These are phyloP conservation scores for Fallopia convolvulus DNA, from an alignment of 148 eudicot species.

Conservation along the genomic window DNA sequence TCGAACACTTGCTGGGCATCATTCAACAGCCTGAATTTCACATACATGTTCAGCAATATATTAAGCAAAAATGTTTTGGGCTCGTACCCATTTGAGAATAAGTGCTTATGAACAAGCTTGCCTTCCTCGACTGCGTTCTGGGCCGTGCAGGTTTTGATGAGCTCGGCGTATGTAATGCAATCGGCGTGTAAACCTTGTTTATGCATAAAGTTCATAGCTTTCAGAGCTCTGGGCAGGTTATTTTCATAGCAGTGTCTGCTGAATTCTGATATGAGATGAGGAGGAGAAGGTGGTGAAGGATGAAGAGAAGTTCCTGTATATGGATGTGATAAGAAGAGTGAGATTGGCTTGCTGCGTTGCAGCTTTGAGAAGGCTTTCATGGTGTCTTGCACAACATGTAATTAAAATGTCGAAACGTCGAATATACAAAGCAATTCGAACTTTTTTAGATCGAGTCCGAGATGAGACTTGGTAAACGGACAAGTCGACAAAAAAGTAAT, in stretches of 20 bases:
- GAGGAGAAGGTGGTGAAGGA: constrained; percentile 10
- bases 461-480: too few species aligned
- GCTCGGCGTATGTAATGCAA: constrained; percentile 31
- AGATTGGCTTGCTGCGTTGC: constrained; percentile 3
- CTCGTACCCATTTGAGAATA: constrained; percentile 28
- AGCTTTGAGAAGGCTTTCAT: constrained; percentile 19
- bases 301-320: constrained; percentile 14
- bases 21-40: constrained; percentile 31
- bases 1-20: constrained; percentile 38
- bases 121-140: constrained; percentile 29
- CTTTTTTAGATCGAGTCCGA: too few species aligned
- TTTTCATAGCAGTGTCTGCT: constrained; percentile 22
- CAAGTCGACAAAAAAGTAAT: too few species aligned
- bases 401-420: too few species aligned
- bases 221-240: constrained; percentile 33
- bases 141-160: constrained; percentile 34
- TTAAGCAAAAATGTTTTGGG: constrained; percentile 31
- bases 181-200: constrained; percentile 25
- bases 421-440: too few species aligned
- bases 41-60: constrained; percentile 39
- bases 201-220: constrained; percentile 26
- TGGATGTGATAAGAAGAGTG: constrained; percentile 8
- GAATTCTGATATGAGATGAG: constrained; percentile 24
- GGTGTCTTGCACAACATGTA: not conserved
- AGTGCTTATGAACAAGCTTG: constrained; percentile 34